A percentile compares a stretch with the other conserved stretches of the same genome.
Conservation (phyloP, 345 rosid genomes). For the Raphanus raphanistrum region DNA sequence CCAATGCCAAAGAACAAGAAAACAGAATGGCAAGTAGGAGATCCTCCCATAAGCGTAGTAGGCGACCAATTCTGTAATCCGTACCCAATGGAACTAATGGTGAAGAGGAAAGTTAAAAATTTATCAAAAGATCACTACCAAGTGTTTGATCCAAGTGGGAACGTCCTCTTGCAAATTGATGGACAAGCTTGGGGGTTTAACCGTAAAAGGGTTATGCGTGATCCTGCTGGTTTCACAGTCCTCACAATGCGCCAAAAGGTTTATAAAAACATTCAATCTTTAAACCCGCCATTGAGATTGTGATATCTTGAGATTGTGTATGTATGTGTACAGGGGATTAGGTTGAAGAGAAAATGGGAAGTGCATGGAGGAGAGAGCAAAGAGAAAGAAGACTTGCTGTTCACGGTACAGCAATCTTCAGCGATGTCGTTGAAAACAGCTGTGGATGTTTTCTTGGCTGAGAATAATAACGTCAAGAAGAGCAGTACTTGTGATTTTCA, state of each 20-base stretch:
- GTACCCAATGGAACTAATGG: slow-evolving; percentile 53
- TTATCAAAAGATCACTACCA: slow-evolving; percentile 48
- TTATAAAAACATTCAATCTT: not conserved
- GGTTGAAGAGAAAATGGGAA: slow-evolving; percentile 52
- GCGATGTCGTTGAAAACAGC: slow-evolving; percentile 59
- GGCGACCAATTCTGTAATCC: slow-evolving; percentile 66
- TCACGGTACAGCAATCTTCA: slow-evolving; percentile 50
- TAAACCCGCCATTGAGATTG: not conserved
- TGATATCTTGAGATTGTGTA: not conserved
- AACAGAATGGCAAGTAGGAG: slow-evolving; percentile 44
- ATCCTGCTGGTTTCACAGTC: slow-evolving; percentile 67
- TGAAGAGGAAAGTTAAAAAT: slow-evolving; percentile 54
- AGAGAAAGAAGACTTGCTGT: slow-evolving; percentile 39
- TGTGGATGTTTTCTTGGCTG: slow-evolving; percentile 53
- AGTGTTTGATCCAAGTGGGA: slow-evolving; percentile 56
- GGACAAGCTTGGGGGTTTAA: slow-evolving; percentile 60
- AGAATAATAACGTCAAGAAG: slow-evolving; percentile 32
- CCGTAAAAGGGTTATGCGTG: slow-evolving; percentile 56
- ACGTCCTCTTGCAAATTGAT: slow-evolving; percentile 59
- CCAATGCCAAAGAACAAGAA: slow-evolving; percentile 34
- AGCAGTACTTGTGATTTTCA: slow-evolving; percentile 46
- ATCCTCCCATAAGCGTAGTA: slow-evolving; percentile 48
- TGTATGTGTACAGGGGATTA: slow-evolving; percentile 35
- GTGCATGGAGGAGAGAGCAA: slow-evolving; percentile 60
- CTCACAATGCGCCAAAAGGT: slow-evolving; percentile 66